Conservation (phyloP, 768 basidiomycete species). For the Pleurotus ostreatus region DNA sequence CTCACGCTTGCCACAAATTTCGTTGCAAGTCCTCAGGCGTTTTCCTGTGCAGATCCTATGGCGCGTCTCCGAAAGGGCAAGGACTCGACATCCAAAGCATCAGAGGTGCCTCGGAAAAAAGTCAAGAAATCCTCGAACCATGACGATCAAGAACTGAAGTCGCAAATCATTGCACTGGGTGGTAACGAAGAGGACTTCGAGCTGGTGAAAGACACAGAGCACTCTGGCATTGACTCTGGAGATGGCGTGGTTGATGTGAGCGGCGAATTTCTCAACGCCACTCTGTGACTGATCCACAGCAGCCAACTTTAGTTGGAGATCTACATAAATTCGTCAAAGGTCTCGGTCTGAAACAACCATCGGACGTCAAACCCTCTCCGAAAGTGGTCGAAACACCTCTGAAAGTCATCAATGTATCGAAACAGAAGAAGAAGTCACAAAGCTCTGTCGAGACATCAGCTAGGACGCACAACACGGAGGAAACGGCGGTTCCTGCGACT, state of each 20-base stretch:
- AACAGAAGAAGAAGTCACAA: constrained; percentile 17
- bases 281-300: background rate
- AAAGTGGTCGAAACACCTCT: constrained; percentile 9
- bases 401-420: constrained; percentile 10
- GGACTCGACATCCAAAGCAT: background rate
- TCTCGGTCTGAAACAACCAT: constrained; percentile 24
- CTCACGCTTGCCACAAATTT: too few species aligned
- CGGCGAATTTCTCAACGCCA: constrained; percentile 3
- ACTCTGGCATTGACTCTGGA: constrained; percentile 21
- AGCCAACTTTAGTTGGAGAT: constrained; percentile 41
- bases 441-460: constrained; percentile 10
- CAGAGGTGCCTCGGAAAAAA: constrained; percentile 7
- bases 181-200: constrained; percentile 45
- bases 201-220: constrained; percentile 35
- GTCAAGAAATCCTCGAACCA: constrained; percentile 10
- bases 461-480: background rate
- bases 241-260: constrained; percentile 28
- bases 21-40: background rate
- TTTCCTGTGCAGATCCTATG: constrained; percentile 13
- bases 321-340: constrained; percentile 42
- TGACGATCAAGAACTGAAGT: constrained; percentile 18
- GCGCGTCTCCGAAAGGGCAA: constrained; percentile 22
- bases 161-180: constrained; percentile 38
- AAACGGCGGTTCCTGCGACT: background rate
- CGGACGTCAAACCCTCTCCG: background rate